These are phyloP conservation scores for Calonectria multiphialidica DNA, from an alignment of 2,329 filamentous ascomycete species.

Conservation along the genomic window DNA sequence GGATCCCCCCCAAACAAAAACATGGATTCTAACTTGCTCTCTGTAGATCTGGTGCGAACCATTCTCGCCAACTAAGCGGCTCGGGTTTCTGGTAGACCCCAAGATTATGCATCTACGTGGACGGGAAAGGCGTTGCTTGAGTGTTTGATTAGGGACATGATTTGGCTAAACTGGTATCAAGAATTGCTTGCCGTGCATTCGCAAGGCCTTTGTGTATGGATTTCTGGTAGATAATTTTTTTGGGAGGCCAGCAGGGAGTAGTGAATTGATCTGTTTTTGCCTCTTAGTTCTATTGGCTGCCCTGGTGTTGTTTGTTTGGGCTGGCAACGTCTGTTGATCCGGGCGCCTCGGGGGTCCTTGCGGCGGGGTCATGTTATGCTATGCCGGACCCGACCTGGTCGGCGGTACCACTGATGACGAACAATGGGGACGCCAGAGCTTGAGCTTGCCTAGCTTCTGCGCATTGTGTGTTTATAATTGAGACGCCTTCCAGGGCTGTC, in stretches of 20 bases:
- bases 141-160: conserved; percentile 46
- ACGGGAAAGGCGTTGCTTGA: conserved; percentile 48
- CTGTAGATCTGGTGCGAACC: conserved; percentile 82
- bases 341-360: conserved; percentile 8
- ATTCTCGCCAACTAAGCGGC: conserved; percentile 81
- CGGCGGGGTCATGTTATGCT: conserved; percentile 17
- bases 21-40: conserved; percentile 3
- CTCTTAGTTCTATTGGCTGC: conserved; percentile 23
- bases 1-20: neutral
- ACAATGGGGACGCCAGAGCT: conserved; percentile 11
- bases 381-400: neutral
- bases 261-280: conserved; percentile 33
- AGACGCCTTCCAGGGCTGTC: neutral
- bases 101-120: conserved; percentile 49
- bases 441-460: neutral
- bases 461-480: neutral
- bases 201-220: conserved; percentile 38
- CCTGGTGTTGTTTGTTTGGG: conserved; percentile 1
- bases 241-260: conserved; percentile 33
- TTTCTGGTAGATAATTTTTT: conserved; percentile 43
- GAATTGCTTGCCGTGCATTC: conserved; percentile 40
- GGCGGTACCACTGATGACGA: neutral
- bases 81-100: conserved; percentile 32
- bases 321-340: conserved; percentile 5
- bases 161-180: conserved; percentile 40